A percentile compares a stretch with the other conserved stretches of the same genome.
These are phyloP conservation scores for Stylosanthes scabra DNA, from an alignment of 331 rosid species.

Conservation along the genomic window DNA sequence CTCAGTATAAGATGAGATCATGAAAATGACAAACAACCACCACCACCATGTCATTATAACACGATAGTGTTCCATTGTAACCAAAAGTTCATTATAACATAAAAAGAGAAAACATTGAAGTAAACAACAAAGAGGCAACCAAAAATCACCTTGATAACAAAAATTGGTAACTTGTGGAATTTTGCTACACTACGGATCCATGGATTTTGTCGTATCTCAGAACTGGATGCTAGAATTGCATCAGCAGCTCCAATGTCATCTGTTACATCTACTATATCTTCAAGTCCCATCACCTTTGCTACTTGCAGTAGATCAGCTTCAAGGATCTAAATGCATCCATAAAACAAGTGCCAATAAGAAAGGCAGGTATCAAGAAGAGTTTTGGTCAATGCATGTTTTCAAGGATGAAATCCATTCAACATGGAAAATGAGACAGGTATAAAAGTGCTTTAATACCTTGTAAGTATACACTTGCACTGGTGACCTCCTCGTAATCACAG, in stretches of 20 bases:
- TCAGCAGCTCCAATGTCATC: constrained; percentile 88
- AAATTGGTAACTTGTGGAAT: constrained; percentile 88
- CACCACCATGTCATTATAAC: neutral
- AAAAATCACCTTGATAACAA: constrained; percentile 80
- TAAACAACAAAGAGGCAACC: constrained; percentile 19
- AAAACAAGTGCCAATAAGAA: constrained; percentile 8
- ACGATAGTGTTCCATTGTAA: neutral
- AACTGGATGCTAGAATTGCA: constrained; percentile 81
- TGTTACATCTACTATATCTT: constrained; percentile 73
- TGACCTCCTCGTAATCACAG: constrained; percentile 59
- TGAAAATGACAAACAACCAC: neutral
- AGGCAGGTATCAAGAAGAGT: neutral
- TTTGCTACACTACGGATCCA: constrained; percentile 93
- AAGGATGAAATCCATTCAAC: constrained; percentile 27
- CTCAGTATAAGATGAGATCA: constrained; percentile 25
- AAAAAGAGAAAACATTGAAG: constrained; percentile 8
- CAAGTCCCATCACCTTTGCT: constrained; percentile 89
- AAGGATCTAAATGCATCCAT: constrained; percentile 63
- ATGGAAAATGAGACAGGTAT: constrained; percentile 21
- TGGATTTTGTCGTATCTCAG: constrained; percentile 79
- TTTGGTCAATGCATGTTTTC: constrained; percentile 19
- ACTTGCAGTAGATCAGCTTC: constrained; percentile 95
- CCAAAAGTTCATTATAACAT: constrained; percentile 33
- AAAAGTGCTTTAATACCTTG: constrained; percentile 58
- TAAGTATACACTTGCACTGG: constrained; percentile 79